These are phyloP conservation scores for Trametes cingulata DNA, from an alignment of 768 basidiomycete genomes.

Conservation along the genomic window DNA sequence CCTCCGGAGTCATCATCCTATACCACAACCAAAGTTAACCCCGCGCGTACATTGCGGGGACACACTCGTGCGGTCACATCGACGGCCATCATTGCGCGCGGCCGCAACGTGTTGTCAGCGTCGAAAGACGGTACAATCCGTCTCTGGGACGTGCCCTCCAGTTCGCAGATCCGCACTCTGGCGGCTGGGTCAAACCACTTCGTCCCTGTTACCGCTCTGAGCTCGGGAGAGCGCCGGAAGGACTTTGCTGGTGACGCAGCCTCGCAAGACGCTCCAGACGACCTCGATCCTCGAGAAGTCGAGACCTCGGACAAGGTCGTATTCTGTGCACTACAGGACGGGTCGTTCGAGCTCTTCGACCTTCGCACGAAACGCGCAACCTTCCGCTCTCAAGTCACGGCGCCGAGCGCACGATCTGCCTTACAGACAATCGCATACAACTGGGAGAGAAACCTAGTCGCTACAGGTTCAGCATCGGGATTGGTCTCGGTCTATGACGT, in stretches of 20 bases:
- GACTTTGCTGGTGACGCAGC: conserved; percentile 25
- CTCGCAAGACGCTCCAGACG: conserved; percentile 3
- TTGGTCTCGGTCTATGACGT: conserved; percentile 58
- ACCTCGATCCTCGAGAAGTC: conserved; percentile 39
- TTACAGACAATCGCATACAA: conserved; percentile 51
- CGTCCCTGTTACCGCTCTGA: conserved; percentile 47
- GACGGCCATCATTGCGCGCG: conserved; percentile 62
- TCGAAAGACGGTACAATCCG: conserved; percentile 69
- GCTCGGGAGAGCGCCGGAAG: conserved; percentile 41
- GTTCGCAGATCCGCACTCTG: conserved; percentile 48
- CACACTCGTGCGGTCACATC: conserved; percentile 69
- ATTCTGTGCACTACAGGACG: conserved; percentile 57
- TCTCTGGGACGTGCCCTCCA: conserved; percentile 70
- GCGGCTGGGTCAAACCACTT: conserved; percentile 35
- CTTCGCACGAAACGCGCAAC: conserved; percentile 40
- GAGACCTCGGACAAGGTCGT: conserved; percentile 50
- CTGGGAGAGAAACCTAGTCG: conserved; percentile 44
- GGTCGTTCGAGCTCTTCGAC: conserved; percentile 58
- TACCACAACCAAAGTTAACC: conserved; percentile 34
- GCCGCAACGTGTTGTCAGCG: conserved; percentile 65
- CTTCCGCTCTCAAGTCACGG: conserved; percentile 26
- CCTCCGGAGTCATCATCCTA: conserved; percentile 31
- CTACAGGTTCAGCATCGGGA: conserved; percentile 59
- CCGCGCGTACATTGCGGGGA: conserved; percentile 63
- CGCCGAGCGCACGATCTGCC: conserved; percentile 33